A percentile compares a stretch with the other conserved stretches of the same genome.
Evolutionary conservation across 1,284 basidiomycete species (phyloP).

Genomic region (Fistulina hepatica): DNA sequence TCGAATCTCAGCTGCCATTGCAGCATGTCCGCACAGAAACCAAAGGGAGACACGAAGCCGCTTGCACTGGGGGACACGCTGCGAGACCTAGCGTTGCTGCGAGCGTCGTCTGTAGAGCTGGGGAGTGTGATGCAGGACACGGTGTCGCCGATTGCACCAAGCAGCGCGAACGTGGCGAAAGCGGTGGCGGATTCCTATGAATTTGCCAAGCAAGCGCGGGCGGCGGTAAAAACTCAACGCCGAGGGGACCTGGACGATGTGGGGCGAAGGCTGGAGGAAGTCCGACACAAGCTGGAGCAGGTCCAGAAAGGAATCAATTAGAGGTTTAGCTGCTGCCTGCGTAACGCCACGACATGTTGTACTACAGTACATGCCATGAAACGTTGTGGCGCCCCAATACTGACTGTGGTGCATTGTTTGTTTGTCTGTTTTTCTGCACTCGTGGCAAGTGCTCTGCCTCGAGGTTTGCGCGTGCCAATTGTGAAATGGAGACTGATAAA

Average conservation of each 20-base stretch:
- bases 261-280: constrained; percentile 39
- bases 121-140: constrained; percentile 33
- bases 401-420: no score
- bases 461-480: no score
- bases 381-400: no score
- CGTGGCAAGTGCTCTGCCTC: no score
- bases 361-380: no score
- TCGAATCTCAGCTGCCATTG: neutral
- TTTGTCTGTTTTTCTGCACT: no score
- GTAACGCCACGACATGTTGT: no score
- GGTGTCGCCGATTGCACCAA: no score
- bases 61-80: constrained; percentile 50
- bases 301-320: neutral
- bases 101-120: constrained; percentile 48
- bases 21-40: constrained; percentile 22
- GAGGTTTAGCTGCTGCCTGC: no score
- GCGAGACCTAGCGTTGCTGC: constrained; percentile 61
- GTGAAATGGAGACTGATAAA: no score
- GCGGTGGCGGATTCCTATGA: constrained; percentile 43
- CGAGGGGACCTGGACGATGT: constrained; percentile 41
- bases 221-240: constrained; percentile 42
- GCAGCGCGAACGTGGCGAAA: constrained; percentile 20
- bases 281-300: constrained; percentile 31
- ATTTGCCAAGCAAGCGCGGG: constrained; percentile 41
- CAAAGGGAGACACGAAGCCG: constrained; percentile 31